Evolutionary conservation across 192 early-diverging fungal species (phyloP), one percentile per base, ranked within the genome.

Genomic region (Fimicolochytrium jonesii): DNA sequence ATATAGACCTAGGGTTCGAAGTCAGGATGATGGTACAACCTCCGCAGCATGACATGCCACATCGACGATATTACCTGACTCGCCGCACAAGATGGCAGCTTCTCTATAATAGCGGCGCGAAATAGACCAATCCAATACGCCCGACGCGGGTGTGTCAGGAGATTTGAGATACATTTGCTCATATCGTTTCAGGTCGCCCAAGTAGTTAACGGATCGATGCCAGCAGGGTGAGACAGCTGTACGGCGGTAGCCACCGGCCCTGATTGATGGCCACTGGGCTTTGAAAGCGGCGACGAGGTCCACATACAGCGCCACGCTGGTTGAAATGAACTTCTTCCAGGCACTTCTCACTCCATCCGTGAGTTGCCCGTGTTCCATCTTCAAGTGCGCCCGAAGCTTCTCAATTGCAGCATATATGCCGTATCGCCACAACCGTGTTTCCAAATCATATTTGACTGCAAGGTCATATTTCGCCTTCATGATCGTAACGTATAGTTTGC

Each of bases 171-270:
- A 43, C 28, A 56, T 18, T 9, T 13, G 68, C 31, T 54, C 44
- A 44, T 77, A 77, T 6, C 75, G 60, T 23, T 61, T 59, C 32
- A 77, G 50, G 43, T 77, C 75, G 1, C 70, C 75, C 25, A 70
- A 28, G 54, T 45, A 73, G 22, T 69, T 69, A 2, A 73, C 22
- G 3, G 11, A 53, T 23, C 63, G 52, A 50, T 61, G 56, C 55
- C 64, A 77, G 15, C 25, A 44, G 9, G 70, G 68, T 23, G 51
- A 36, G 59, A 33, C 32, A 22, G 23, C 25, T 58, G 6, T 46
- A 5, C 20, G 6, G 52, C 48, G 35, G 36, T 13, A 20, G 10
- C 50, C 39, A n/a, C n/a, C n/a, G n/a, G n/a, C n/a, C n/a, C n/a
- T n/a, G n/a, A n/a, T 50, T 34, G 9, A 34, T 15, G 31, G 11